Evolutionary conservation across 1,139 yeast species (phyloP), one percentile per base, ranked within the genome.

Genomic region (Nadsonia commutata): DNA sequence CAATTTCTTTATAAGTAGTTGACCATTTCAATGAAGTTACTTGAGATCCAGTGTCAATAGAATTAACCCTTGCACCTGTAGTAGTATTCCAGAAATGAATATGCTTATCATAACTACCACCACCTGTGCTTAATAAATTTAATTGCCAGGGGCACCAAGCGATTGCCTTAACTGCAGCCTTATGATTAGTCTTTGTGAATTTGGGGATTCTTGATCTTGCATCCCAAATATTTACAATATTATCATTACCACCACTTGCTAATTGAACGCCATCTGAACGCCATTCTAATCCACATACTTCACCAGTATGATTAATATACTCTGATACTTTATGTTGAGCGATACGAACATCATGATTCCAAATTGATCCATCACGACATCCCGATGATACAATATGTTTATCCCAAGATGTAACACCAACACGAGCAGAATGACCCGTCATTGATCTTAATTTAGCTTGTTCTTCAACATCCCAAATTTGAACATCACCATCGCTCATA

Each of bases 71-170:
- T 1, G 90, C 77, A 0, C 98, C 98, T 0, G 94, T 84, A 20
- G 84, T 76, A 7, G 95, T 77, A 62, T 90, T 90, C 97, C 98
- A 93, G 63, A 93, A 86, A 62, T 90, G 88, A 47, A 93, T 84
- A 43, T 80, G 75, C 57, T 79, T 81, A 63, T 93, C 97, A 27
- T 84, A 76, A 11, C 94, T 80, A 18, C 98, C 98, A 43, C 98
- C 98, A 8, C 98, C 99, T 2, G 96, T 82, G 8, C 97, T 96
- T 44, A 93, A 68, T 44, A 90, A 63, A 50, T 83, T 81, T 31
- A 69, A 66, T 53, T 85, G 93, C 62, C 80, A 80, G 0, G 97
- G 98, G 57, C 95, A 84, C 95, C 96, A 93, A 16, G 93, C 78
- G 45, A 93, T 64, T 1, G 98, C 97, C 62, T 93, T 93, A 16